These are phyloP conservation scores for Primulina eburnea DNA, from an alignment of 257 asterid species.

Conservation along the genomic window DNA sequence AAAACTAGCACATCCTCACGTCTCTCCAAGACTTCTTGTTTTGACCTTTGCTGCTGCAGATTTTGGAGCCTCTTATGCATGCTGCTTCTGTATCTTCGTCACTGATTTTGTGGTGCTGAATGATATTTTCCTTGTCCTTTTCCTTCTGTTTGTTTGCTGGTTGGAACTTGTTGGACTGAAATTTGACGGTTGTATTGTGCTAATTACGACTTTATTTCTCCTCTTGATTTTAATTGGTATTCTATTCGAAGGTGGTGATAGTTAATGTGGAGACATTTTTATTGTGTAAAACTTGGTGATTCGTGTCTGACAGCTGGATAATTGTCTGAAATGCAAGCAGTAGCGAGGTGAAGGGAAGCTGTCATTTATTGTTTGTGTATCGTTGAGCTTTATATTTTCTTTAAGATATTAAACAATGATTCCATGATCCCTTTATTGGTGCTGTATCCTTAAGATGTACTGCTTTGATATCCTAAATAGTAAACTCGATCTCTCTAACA, in stretches of 20 bases:
- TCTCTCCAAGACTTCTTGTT: neutral
- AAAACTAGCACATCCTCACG: neutral
- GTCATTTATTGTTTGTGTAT: neutral
- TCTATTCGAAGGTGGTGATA: neutral
- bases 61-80: neutral
- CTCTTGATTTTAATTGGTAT: neutral
- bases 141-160: neutral
- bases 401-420: neutral
- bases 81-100: neutral
- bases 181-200: neutral
- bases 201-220: neutral
- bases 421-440: neutral
- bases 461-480: conserved; percentile 1
- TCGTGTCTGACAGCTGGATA: neutral
- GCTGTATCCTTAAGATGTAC: neutral
- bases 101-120: neutral
- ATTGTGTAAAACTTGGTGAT: neutral
- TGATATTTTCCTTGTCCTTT: neutral
- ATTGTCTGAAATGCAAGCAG: neutral
- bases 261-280: neutral
- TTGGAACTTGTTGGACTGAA: neutral
- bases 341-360: neutral
- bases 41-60: neutral
- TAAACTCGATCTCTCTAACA: neutral
- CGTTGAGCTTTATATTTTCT: neutral